These are phyloP conservation scores for Saccharomycopsis olivae DNA, from an alignment of 805 yeast genomes.

Conservation along the genomic window DNA sequence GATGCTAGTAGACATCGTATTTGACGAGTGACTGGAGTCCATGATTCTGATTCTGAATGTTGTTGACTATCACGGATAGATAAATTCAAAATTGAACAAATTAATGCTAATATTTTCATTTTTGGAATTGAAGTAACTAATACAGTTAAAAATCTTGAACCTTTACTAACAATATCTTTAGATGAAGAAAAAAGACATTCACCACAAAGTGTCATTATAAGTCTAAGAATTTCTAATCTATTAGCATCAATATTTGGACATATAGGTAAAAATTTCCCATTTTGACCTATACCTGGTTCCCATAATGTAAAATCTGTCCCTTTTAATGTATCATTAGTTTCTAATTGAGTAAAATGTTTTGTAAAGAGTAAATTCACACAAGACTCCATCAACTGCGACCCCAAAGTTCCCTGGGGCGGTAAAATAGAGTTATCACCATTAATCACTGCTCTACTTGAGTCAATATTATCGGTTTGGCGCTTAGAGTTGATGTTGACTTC, in stretches of 20 bases:
- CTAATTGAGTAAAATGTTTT: constrained; percentile 43
- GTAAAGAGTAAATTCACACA: constrained; percentile 30
- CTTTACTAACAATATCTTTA: constrained; percentile 33
- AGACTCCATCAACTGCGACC: constrained; percentile 24
- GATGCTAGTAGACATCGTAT: constrained; percentile 39
- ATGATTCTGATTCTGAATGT: constrained; percentile 12
- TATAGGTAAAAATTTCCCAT: constrained; percentile 17
- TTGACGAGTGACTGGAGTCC: constrained; percentile 23
- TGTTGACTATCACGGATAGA: constrained; percentile 38
- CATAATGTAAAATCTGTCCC: constrained; percentile 40
- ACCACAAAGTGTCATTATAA: constrained; percentile 52
- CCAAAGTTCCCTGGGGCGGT: constrained; percentile 24
- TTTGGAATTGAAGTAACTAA: constrained; percentile 41
- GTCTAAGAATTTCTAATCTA: constrained; percentile 55
- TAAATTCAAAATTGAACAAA: constrained; percentile 63
- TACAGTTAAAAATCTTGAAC: constrained; percentile 51
- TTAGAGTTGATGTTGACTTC: constrained; percentile 4
- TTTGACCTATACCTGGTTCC: constrained; percentile 71
- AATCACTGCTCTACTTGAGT: not conserved
- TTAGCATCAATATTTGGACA: constrained; percentile 43
- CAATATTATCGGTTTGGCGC: not conserved
- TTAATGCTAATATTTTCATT: constrained; percentile 36
- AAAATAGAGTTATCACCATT: not conserved
- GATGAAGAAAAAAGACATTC: constrained; percentile 44
- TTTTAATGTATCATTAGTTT: constrained; percentile 12